Conservation (phyloP, 108 stramenopile species). For the Conticribra guillardii region DNA sequence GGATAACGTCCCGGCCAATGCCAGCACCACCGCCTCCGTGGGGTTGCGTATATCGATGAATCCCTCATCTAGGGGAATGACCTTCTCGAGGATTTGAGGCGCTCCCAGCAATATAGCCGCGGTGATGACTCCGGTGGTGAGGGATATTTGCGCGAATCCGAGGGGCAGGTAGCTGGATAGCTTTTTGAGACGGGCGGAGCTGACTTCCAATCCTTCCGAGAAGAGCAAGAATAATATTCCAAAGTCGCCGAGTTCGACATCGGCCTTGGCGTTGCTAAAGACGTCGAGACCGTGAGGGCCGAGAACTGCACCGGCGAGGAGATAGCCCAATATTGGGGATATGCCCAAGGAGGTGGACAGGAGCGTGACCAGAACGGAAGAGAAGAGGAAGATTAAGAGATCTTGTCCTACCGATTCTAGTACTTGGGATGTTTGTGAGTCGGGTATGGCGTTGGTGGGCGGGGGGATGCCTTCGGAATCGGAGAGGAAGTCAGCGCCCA, state of each 20-base stretch:
- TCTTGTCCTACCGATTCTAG: conserved; percentile 67
- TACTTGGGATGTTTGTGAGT: conserved; percentile 51
- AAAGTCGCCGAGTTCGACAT: conserved; percentile 77
- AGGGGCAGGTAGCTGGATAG: conserved; percentile 60
- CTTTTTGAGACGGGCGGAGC: conserved; percentile 50
- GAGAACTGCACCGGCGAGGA: conserved; percentile 59
- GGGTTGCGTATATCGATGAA: conserved; percentile 65
- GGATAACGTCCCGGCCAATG: conserved; percentile 60
- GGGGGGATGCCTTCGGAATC: conserved; percentile 24
- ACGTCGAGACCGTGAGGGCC: conserved; percentile 71
- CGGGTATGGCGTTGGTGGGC: conserved; percentile 36
- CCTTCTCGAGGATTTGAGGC: conserved; percentile 39
- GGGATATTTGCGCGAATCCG: conserved; percentile 66
- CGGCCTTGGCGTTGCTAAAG: conserved; percentile 67
- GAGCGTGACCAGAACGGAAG: conserved; percentile 66
- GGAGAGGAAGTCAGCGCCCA: conserved; percentile 31
- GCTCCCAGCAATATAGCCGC: conserved; percentile 46
- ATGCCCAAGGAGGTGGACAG: conserved; percentile 39
- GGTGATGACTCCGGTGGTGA: conserved; percentile 57
- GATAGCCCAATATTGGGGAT: conserved; percentile 75
- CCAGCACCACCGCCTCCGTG: conserved; percentile 63
- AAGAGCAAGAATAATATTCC: conserved; percentile 83
- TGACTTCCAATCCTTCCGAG: conserved; percentile 73
- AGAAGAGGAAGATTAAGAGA: conserved; percentile 63
- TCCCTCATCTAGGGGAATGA: conserved; percentile 47